phyloP scores from a whole-genome alignment of 495 filamentous ascomycete species.

The Hypoxylon subgilvum region DNA sequence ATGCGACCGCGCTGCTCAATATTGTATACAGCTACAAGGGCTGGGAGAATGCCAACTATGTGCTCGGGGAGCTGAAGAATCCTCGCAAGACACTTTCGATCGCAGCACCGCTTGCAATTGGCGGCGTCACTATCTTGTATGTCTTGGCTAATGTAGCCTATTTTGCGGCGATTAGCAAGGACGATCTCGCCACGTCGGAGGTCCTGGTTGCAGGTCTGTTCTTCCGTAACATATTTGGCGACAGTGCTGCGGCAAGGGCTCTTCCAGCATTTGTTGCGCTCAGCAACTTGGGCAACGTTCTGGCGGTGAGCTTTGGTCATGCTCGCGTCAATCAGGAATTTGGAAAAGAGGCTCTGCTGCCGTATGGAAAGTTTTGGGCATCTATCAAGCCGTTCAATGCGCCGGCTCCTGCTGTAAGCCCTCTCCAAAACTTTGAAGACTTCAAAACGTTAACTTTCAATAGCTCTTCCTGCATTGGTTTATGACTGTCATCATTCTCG shows the following conservation, averaged over 20 bases:
- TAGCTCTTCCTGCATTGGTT: slow-evolving; percentile 56
- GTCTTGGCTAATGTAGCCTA: slow-evolving; percentile 76
- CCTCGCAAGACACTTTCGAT: slow-evolving; percentile 67
- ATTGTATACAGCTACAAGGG: slow-evolving; percentile 73
- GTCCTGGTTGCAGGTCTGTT: slow-evolving; percentile 68
- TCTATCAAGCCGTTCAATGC: slow-evolving; percentile 68
- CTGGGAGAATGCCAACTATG: slow-evolving; percentile 68
- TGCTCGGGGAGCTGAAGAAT: slow-evolving; percentile 66
- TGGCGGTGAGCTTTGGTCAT: slow-evolving; percentile 73
- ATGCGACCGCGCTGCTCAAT: slow-evolving; percentile 68
- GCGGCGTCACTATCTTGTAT: slow-evolving; percentile 66
- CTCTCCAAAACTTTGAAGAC: background rate
- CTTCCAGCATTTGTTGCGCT: slow-evolving; percentile 74
- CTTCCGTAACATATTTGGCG: slow-evolving; percentile 71
- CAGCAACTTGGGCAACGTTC: slow-evolving; percentile 74
- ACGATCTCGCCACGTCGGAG: slow-evolving; percentile 64
- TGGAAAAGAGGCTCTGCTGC: slow-evolving; percentile 68
- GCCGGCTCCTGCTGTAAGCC: slow-evolving; percentile 52
- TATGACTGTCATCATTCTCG: slow-evolving; percentile 52
- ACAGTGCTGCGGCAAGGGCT: slow-evolving; percentile 59
- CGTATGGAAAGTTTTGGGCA: slow-evolving; percentile 66
- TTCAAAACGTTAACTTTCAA: slow-evolving; percentile 1
- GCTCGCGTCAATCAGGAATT: slow-evolving; percentile 70
- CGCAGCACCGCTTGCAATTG: slow-evolving; percentile 67
- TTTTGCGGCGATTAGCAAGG: slow-evolving; percentile 70